Evolutionary conservation across 164 flowering plant species (phyloP).

Genomic region (Sextonia rubra): DNA sequence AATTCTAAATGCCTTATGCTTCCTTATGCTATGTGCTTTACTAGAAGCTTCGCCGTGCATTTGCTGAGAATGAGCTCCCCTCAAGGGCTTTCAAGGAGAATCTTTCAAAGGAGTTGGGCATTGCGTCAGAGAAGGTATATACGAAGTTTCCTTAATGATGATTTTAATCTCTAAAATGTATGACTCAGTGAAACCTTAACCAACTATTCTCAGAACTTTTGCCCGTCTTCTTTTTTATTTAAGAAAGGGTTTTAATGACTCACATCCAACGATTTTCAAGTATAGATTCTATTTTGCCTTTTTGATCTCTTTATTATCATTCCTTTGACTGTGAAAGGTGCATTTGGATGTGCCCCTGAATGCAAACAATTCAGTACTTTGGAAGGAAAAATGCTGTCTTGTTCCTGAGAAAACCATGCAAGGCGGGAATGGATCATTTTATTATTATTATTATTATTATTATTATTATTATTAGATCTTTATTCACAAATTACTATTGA

Average conservation of each 20-base stretch:
- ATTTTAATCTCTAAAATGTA: not conserved
- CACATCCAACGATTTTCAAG: too few relatives aligned
- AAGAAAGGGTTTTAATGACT: too few relatives aligned
- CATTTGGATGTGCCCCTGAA: too few relatives aligned
- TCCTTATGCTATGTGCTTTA: constrained; percentile 7
- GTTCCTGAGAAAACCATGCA: too few relatives aligned
- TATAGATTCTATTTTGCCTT: too few relatives aligned
- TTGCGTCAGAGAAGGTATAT: constrained; percentile 79
- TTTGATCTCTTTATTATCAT: not conserved
- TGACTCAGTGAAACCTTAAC: too few relatives aligned
- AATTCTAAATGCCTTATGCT: constrained; percentile 1
- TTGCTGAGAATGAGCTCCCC: constrained; percentile 94
- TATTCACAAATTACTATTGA: too few relatives aligned
- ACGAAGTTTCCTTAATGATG: not conserved
- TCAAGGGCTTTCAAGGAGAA: constrained; percentile 56
- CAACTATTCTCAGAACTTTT: not conserved
- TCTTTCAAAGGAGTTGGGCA: constrained; percentile 73
- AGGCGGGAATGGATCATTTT: too few relatives aligned
- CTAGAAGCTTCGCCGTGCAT: constrained; percentile 82
- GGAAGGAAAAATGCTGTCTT: too few relatives aligned
- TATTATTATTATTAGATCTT: too few relatives aligned
- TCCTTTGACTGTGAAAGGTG: not conserved
- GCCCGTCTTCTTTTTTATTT: not conserved
- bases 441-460: too few relatives aligned
- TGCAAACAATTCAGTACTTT: too few relatives aligned